Base-by-base conservation (phyloP, 1,139 yeast genomes). In the Zygotorulaspora mrakii region DNA sequence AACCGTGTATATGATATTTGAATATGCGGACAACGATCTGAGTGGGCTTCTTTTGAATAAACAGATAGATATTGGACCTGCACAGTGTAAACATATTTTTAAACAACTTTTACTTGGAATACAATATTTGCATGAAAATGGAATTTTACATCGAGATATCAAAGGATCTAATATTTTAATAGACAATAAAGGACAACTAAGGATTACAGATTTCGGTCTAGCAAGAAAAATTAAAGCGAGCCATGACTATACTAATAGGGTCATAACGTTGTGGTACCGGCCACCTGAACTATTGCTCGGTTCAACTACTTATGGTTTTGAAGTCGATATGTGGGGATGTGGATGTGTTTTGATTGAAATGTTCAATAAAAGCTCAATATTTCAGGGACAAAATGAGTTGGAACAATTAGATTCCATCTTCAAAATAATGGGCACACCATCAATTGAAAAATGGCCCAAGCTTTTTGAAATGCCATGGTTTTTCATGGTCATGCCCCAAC, bases 261-360 rank as follows among this genome's bases (percentile, higher is more conserved):
- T 91, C 30, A 91, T 91, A 33, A 91, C 98, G 0, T 69, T 91
- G 31, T 91, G 98, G 98, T 91, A 91, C 62, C 73, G 98, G 46
- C 98, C 98, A 1, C 98, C 98, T 0, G 98, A 91, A 63, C 72
- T 91, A 31, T 67, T 91, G 30, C 64, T 91, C 40, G 98, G 98
- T 1, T 80, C 95, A 0, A 89, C 97, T 0, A 81, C 80, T 45
- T 91, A 91, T 64, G 94, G 94, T 0, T 69, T 89, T 31, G 95
- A 86, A 53, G 94, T 91, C 9, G 98, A 91, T 62, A 81, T 88
- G 48, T 91, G 98, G 98, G 96, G 98, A 0, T 82, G 88, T 49
- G 98, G 98, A 2, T 91, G 98, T 66, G 69, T 91, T 28, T 68
- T 91, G 45, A 73, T 88, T 18, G 98, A 91, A 59, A 64, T 91